Evolutionary conservation across 495 filamentous ascomycete species (phyloP).

Genomic region (Aspergillus indologenus): DNA sequence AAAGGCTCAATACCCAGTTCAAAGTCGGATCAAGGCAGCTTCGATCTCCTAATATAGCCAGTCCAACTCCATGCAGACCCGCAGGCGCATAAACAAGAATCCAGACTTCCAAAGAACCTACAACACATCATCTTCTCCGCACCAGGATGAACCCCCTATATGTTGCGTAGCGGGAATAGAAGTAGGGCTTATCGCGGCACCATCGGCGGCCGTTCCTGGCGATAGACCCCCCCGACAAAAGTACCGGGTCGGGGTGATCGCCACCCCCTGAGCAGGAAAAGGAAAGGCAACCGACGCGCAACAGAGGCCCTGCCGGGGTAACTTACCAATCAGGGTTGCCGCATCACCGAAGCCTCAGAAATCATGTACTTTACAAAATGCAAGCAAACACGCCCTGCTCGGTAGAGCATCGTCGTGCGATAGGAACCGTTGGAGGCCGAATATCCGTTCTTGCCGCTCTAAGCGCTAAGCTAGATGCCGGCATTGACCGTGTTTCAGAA

Average conservation of each 20-base stretch:
- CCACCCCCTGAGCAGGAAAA: background rate
- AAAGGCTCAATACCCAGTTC: no score
- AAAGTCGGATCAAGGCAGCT: no score
- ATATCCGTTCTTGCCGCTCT: background rate
- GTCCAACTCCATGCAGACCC: no score
- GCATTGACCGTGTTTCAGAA: no score
- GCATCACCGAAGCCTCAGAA: background rate
- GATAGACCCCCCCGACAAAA: background rate
- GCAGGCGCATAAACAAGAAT: no score
- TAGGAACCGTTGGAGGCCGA: background rate
- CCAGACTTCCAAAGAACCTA: background rate
- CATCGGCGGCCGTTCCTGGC: no score
- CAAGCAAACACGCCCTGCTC: background rate
- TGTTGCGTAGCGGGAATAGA: background rate
- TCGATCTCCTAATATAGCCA: no score
- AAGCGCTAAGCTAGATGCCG: background rate
- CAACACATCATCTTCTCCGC: background rate
- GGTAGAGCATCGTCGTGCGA: background rate
- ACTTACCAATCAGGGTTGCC: background rate
- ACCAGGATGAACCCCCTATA: background rate
- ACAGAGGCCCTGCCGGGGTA: background rate
- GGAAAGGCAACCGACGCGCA: background rate
- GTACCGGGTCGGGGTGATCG: background rate
- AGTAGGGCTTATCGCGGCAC: background rate
- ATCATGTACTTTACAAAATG: background rate